Evolutionary conservation across 2,329 filamentous ascomycete genomes (phyloP), one percentile per base, ranked within the genome.

Genomic region (Botrytis galanthina): DNA sequence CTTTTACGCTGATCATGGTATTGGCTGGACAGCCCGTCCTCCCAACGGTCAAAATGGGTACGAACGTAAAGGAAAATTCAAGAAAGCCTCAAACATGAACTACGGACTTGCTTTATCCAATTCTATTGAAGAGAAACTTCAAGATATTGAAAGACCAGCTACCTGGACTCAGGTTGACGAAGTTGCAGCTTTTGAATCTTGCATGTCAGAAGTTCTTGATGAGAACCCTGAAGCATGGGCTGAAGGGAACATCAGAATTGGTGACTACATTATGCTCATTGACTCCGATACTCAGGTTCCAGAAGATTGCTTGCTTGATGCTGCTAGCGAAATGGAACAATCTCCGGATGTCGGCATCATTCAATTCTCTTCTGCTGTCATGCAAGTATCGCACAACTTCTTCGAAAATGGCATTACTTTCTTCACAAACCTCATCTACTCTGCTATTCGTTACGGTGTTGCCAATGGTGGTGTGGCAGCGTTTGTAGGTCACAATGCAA

Each of bases 361-460:
- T 73, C 91, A 93, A 79, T 92, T 91, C 82, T 87, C 88, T 0
- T 93, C 91, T 5, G 91, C 91, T 44, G 91, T 94, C 74, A 93
- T 94, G 91, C 90, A 94, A 77, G 90, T 94, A 20, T 88, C 90
- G 1, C 84, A 88, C 77, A 90, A 87, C 72, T 93, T 90, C 82
- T 94, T 94, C 78, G 92, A 94, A 81, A 91, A 90, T 76, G 90
- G 89, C 22, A 81, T 93, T 79, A 92, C 91, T 3, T 94, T 92
- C 83, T 94, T 94, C 83, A 94, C 92, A 61, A 90, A 93, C 79
- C 86, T 94, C 70, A 89, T 94, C 78, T 94, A 94, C 83, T 90
- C 89, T 0, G 88, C 90, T 57, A 94, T 94, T 78, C 86, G 87
- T 32, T 93, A 90, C 79, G 88, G 89, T 32, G 90, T 93, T 39